Conservation (phyloP, 164 flowering plant species). For the Santalum album region DNA sequence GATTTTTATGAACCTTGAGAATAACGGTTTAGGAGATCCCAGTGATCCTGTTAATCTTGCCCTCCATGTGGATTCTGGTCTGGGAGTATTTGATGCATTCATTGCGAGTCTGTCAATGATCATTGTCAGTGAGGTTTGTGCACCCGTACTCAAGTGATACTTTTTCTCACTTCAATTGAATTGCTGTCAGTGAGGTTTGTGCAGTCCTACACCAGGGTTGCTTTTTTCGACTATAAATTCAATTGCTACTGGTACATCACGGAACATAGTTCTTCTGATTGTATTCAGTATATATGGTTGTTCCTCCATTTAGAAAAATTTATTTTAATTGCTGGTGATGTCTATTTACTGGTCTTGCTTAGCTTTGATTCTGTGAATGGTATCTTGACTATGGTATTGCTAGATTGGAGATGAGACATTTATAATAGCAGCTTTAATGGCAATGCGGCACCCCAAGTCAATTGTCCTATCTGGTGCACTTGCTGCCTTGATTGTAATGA, state of each 20-base stretch:
- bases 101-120: conserved; percentile 91
- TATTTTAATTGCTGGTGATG: background rate
- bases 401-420: conserved; percentile 99
- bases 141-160: background rate
- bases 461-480: conserved; percentile 97
- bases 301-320: no score
- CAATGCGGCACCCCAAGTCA: conserved; percentile 99
- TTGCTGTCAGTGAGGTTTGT: no score
- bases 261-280: no score
- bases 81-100: conserved; percentile 89
- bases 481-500: conserved; percentile 88
- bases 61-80: conserved; percentile 44
- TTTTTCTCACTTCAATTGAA: background rate
- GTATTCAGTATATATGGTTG: no score
- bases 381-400: conserved; percentile 9
- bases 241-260: no score
- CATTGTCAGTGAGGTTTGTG: conserved; percentile 84
- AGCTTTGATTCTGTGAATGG: background rate
- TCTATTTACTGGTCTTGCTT: background rate
- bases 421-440: conserved; percentile 98
- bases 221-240: no score
- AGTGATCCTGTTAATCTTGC: conserved; percentile 25
- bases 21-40: conserved; percentile 18
- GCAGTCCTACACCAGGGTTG: no score
- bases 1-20: conserved; percentile 35